These are phyloP conservation scores for Cantharellus anzutake DNA, from an alignment of 768 basidiomycete species.

Conservation along the genomic window DNA sequence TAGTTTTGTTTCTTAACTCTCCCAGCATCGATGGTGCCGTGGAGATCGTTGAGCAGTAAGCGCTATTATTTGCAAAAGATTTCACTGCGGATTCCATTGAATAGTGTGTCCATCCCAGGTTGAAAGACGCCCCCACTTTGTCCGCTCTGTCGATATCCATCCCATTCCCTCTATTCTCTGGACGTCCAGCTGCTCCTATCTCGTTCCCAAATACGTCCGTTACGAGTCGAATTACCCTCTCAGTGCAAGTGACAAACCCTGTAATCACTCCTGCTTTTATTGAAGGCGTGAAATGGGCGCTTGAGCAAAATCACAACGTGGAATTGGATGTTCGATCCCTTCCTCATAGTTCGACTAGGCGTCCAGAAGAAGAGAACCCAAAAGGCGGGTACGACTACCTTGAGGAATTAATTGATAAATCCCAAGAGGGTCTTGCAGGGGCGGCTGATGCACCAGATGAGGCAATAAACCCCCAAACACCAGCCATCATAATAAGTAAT, in stretches of 20 bases:
- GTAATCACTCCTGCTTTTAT: conserved; percentile 29
- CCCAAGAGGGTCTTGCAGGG: conserved; percentile 17
- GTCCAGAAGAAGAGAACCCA: conserved; percentile 23
- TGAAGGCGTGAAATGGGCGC: conserved; percentile 43
- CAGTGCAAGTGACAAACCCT: conserved; percentile 36
- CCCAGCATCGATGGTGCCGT: background rate
- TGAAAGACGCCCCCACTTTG: background rate
- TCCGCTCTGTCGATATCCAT: background rate
- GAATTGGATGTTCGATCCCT: conserved; percentile 40
- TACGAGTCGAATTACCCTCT: conserved; percentile 22
- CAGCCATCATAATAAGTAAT: conserved; percentile 28
- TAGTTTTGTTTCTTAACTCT: background rate
- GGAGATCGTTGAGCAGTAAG: too few relatives aligned
- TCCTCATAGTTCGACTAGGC: background rate
- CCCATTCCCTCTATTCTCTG: background rate
- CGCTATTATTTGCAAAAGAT: too few relatives aligned
- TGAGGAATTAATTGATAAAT: conserved; percentile 52
- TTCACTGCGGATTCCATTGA: background rate
- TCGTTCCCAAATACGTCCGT: background rate
- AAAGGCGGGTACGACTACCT: conserved; percentile 39
- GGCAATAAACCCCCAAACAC: conserved; percentile 37
- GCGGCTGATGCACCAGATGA: conserved; percentile 28
- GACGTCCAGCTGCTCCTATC: background rate
- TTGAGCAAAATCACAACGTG: conserved; percentile 40
- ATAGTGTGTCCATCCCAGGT: background rate